Evolutionary conservation across 2,329 filamentous ascomycete genomes (phyloP), one percentile per base, ranked within the genome.

Genomic region (Sporothrix curviconia): DNA sequence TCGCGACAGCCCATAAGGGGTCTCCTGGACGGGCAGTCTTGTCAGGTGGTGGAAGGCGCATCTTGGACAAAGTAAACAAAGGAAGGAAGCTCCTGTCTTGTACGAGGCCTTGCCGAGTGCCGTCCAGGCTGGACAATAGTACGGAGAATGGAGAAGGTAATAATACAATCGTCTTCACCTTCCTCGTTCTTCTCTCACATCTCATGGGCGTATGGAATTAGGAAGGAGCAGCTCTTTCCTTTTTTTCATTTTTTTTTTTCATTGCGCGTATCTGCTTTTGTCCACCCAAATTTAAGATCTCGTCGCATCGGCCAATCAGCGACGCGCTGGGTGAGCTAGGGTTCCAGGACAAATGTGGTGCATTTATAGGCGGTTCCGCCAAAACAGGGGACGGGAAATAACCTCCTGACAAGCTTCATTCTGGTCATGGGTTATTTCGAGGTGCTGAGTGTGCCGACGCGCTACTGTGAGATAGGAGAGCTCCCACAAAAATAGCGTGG

Each of bases 401-500:
- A 34, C 50, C 24, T 34, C 44, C 8, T 34, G n/a, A 9, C 5
- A 12, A 36, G 34, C 12, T 15, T 9, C n/a, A n/a, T 11, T 17
- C 25, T 12, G 11, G 15, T n/a, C 15, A 49, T 34, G 15, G 15
- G 15, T 34, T 32, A 32, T n/a, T n/a, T n/a, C n/a, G n/a, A n/a
- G n/a, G n/a, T n/a, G n/a, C n/a, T n/a, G n/a, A n/a, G n/a, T n/a
- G n/a, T 55, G 28, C 8, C 19, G 40, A 24, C 37, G 25, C 39
- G 50, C 50, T 53, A 53, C 37, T 42, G 37, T 37, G 34, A 51
- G 49, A 34, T 19, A 28, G 30, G 30, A 30, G 15, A 51, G 49
- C 49, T 51, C 49, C 49, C 50, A 53, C 50, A 53, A 53, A 24
- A 42, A 39, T 32, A 53, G 50, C 49, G 14, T 30, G 9, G 36